Evolutionary conservation across 2,329 filamentous ascomycete species (phyloP).

Genomic region (Diaporthe capsici): DNA sequence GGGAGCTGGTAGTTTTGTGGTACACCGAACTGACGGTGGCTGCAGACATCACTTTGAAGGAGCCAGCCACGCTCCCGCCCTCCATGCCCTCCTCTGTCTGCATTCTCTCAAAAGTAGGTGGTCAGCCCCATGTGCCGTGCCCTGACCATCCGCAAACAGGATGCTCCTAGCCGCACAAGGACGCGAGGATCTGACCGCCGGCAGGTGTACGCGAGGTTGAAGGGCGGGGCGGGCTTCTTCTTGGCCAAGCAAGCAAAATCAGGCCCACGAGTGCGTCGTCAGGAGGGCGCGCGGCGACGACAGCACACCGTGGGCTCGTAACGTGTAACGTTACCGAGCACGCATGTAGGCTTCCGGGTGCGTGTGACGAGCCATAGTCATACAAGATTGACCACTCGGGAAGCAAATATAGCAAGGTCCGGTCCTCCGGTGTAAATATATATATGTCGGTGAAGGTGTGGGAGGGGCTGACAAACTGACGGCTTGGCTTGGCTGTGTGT

Average conservation of each 20-base stretch:
- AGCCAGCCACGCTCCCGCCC: not conserved
- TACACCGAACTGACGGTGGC: not conserved
- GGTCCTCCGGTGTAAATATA: not conserved
- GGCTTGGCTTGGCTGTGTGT: not conserved
- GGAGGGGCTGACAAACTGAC: not conserved
- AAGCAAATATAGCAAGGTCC: not conserved
- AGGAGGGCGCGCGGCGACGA: not conserved
- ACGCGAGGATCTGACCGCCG: slow-evolving; percentile 24
- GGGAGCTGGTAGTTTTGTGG: not conserved
- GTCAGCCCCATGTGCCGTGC: not conserved
- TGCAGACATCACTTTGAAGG: not conserved
- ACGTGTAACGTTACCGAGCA: not conserved
- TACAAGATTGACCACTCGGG: not conserved
- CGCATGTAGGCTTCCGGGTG: not conserved
- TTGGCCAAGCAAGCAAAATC: not conserved
- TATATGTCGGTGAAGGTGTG: slow-evolving; percentile 16
- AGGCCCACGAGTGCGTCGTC: not conserved
- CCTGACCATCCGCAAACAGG: not conserved
- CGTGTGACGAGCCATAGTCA: not conserved
- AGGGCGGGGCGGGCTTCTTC: not conserved
- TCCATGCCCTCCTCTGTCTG: not conserved
- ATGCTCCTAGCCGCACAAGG: slow-evolving; percentile 3
- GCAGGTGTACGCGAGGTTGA: not conserved
- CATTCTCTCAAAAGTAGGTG: not conserved
- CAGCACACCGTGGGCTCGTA: not conserved